phyloP scores from a whole-genome alignment of 345 rosid genomes.

The Laguncularia racemosa region DNA sequence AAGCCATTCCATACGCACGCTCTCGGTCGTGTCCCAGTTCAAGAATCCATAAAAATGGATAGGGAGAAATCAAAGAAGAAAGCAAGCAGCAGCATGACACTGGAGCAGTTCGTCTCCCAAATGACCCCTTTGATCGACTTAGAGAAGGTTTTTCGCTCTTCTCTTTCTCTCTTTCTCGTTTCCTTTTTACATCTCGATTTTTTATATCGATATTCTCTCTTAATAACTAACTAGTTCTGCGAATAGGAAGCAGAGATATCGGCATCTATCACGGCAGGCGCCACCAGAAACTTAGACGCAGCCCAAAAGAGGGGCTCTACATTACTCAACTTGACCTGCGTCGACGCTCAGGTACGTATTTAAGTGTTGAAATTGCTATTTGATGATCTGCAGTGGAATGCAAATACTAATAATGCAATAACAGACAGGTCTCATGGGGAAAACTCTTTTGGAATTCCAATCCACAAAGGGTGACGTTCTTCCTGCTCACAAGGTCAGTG shows the following conservation, averaged over 20 bases:
- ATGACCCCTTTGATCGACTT: constrained; percentile 66
- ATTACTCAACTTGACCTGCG: constrained; percentile 71
- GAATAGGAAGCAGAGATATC: constrained; percentile 80
- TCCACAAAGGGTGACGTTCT: constrained; percentile 91
- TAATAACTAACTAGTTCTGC: not conserved
- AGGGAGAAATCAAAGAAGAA: constrained; percentile 36
- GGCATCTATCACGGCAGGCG: constrained; percentile 57
- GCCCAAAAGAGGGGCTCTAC: constrained; percentile 72
- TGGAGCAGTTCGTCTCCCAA: constrained; percentile 56
- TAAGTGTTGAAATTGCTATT: not conserved
- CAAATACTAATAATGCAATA: not conserved
- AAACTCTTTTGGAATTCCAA: constrained; percentile 79
- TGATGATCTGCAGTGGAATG: not conserved
- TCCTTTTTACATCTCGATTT: not conserved
- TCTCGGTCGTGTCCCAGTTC: too few species aligned
- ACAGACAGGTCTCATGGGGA: constrained; percentile 84
- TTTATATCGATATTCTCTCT: not conserved
- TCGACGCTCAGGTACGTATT: constrained; percentile 54
- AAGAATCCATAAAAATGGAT: constrained; percentile 8
- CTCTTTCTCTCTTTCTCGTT: not conserved
- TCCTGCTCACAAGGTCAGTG: constrained; percentile 79
- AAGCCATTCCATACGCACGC: too few species aligned
- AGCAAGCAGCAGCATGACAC: constrained; percentile 33
- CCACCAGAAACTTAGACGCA: constrained; percentile 51
- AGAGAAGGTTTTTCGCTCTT: constrained; percentile 43